Evolutionary conservation across 1,284 basidiomycete species (phyloP).

Genomic region (Trametes polyzona): DNA sequence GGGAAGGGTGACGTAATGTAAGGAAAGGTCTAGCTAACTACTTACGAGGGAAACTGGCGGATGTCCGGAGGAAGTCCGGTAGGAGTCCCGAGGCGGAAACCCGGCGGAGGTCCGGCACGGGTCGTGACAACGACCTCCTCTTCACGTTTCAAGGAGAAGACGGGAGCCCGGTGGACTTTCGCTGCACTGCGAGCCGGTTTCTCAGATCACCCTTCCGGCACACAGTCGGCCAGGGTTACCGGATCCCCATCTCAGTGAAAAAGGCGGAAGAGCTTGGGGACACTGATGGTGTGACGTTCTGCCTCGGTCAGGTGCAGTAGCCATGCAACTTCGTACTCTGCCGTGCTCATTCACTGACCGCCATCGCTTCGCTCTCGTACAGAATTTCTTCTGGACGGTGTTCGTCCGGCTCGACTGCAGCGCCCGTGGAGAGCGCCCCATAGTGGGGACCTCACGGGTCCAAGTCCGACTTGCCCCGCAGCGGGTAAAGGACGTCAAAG

Average conservation of each 20-base stretch:
- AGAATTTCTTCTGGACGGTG: neutral
- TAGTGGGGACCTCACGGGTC: neutral
- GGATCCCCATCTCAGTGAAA: neutral
- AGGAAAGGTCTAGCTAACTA: too few species aligned
- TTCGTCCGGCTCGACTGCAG: neutral
- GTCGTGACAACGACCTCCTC: neutral
- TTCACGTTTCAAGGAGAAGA: neutral
- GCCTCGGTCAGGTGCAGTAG: neutral
- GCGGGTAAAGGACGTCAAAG: too few species aligned
- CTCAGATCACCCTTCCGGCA: neutral
- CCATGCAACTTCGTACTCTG: neutral
- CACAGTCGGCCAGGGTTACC: neutral
- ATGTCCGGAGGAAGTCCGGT: too few species aligned
- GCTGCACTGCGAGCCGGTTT: neutral
- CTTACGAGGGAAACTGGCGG: too few species aligned
- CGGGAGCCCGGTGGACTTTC: neutral
- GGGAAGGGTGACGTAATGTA: too few species aligned
- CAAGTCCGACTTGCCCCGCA: neutral
- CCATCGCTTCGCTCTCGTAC: neutral
- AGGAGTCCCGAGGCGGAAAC: too few species aligned
- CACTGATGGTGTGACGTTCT: neutral
- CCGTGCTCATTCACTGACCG: neutral
- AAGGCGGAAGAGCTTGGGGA: neutral
- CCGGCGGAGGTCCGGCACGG: too few species aligned
- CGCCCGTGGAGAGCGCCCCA: neutral